Base-by-base conservation (phyloP, 2,329 filamentous ascomycete genomes). In the Mariannaea sp. region DNA sequence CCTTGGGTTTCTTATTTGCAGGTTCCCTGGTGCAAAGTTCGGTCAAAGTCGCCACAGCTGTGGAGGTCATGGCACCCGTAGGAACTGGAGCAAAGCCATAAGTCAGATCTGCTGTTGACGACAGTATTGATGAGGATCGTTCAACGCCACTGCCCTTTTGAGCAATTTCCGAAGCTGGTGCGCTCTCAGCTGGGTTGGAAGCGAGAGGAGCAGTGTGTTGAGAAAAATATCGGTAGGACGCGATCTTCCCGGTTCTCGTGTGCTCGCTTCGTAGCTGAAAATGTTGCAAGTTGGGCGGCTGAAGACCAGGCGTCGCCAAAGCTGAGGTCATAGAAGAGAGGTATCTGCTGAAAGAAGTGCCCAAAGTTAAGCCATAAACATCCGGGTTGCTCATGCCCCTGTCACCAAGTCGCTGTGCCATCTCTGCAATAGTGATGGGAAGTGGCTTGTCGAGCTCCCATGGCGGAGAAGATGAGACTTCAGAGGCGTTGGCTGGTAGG, bases 201-300 rank as follows among this genome's bases (percentile, higher is more conserved):
- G 40, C 22, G 9, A 19, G 26, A 10, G 47, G 16, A 3, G 41
- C 22, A 6, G 19, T 19, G 14, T 57, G 40, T 20, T 60, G 49
- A 39, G 58, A 55, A 40, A 62, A 72, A 32, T 71, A 73, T 20
- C 65, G 58, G 57, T 70, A 72, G 1, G 71, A 73, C 19, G 71
- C 71, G 19, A 73, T 64, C 53, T 73, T 75, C 9, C 72, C 72
- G 12, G 59, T 55, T 49, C 72, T 67, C 6, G 66, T 64, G 30
- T 73, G 72, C 54, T 74, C 71, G 30, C 67, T 73, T 5, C 60
- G 64, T 5, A 75, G 59, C 38, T 72, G 66, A n/a, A 72, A 61
- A 49, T 74, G 68, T 5, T 57, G 56, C 20, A 74, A 49, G 38
- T 70, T 61, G 29, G 43, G 26, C 4, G 72, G 72, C 33, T 75